These are phyloP conservation scores for Zizania palustris DNA, from an alignment of 202 grass and related monocot genomes.

Conservation along the genomic window DNA sequence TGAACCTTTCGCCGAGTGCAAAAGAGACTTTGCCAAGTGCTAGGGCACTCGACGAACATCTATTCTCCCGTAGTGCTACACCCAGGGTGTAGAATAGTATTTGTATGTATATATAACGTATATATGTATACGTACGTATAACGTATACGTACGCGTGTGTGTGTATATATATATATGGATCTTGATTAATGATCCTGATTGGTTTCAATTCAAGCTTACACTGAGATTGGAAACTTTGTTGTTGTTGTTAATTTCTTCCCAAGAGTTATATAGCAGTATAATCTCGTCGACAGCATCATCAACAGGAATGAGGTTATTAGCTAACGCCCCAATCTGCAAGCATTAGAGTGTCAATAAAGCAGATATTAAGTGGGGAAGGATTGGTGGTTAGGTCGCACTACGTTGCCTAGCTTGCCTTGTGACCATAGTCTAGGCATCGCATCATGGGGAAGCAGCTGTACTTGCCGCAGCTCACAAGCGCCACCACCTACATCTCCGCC, in stretches of 20 bases:
- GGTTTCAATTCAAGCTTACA: too few species aligned
- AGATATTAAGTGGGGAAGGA: not conserved
- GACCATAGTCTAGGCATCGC: conserved; percentile 92
- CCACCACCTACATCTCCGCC: conserved; percentile 85
- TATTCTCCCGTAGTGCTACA: too few species aligned
- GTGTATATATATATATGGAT: too few species aligned
- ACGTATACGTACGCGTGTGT: too few species aligned
- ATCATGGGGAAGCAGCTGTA: conserved; percentile 98
- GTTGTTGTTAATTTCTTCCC: not conserved
- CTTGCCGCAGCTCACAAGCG: conserved; percentile 91
- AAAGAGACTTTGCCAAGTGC: too few species aligned
- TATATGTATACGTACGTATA: too few species aligned
- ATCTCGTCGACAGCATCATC: conserved; percentile 88
- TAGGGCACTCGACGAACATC: too few species aligned
- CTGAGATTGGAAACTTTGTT: too few species aligned
- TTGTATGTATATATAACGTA: too few species aligned
- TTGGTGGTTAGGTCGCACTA: not conserved
- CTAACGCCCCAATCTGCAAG: conserved; percentile 74
- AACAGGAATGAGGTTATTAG: conserved; percentile 75
- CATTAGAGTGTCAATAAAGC: not conserved
- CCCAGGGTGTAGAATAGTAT: too few species aligned
- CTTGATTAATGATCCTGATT: too few species aligned
- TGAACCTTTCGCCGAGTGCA: too few species aligned
- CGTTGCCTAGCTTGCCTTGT: conserved; percentile 59
- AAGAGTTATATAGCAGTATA: not conserved